A percentile compares a stretch with the other conserved stretches of the same genome.
Conservation (phyloP, 2,329 filamentous ascomycete species). For the Aspergillus puulaauensis region DNA sequence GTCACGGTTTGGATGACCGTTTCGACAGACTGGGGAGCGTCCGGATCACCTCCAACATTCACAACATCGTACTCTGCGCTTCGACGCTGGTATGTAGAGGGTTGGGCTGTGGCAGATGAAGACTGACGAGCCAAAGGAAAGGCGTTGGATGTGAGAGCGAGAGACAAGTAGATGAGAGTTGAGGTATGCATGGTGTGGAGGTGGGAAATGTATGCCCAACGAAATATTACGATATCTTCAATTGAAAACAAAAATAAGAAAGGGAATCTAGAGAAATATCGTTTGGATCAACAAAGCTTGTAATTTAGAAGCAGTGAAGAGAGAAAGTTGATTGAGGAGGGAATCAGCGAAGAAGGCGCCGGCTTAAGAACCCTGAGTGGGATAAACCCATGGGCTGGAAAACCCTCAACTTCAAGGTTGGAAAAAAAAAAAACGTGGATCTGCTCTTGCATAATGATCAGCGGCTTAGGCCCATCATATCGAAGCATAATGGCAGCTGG, state of each 20-base stretch:
- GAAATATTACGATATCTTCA: neutral
- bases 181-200: constrained; percentile 30
- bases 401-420: neutral
- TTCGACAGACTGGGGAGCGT: constrained; percentile 13
- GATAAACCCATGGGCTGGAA: neutral
- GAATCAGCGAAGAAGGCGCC: neutral
- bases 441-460: constrained; percentile 17
- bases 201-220: constrained; percentile 2
- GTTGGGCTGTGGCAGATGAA: constrained; percentile 18
- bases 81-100: constrained; percentile 18
- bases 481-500: constrained; percentile 18
- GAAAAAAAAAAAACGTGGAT: constrained; percentile 1
- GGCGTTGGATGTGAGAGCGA: constrained; percentile 30
- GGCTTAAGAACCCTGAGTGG: constrained; percentile 7
- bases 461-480: constrained; percentile 14
- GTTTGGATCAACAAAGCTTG: neutral
- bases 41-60: constrained; percentile 30
- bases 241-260: neutral
- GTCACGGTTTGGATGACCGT: constrained; percentile 17
- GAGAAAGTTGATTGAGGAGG: neutral
- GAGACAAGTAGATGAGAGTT: constrained; percentile 22
- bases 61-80: constrained; percentile 29
- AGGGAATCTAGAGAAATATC: neutral
- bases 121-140: constrained; percentile 26
- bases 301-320: neutral